phyloP scores from a whole-genome alignment of 2,329 filamentous ascomycete genomes.

The Fusarium anguioides region DNA sequence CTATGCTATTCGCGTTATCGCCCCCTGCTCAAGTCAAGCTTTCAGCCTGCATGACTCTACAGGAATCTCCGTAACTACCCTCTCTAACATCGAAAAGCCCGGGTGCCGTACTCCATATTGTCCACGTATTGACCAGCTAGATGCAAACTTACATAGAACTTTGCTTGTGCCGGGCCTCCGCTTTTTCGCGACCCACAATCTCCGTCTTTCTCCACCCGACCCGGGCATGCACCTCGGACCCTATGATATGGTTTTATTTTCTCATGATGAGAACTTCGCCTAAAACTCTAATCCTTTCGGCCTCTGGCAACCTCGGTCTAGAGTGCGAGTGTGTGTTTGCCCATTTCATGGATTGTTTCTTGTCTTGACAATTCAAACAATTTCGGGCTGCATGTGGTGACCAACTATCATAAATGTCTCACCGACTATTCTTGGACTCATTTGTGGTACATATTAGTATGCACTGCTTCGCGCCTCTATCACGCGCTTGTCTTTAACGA shows the following conservation, averaged over 20 bases:
- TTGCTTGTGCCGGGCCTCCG: conserved; percentile 4
- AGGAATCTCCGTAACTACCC: not conserved
- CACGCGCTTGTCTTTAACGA: conserved; percentile 19
- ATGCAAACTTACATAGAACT: conserved; percentile 2
- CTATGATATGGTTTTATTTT: not conserved
- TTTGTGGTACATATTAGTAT: not conserved
- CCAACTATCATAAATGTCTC: conserved; percentile 8
- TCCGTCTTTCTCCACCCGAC: conserved; percentile 17
- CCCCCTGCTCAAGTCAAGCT: not conserved
- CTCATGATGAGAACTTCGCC: conserved; percentile 31
- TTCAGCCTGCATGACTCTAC: not conserved
- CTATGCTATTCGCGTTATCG: conserved; percentile 4
- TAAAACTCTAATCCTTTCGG: conserved; percentile 41
- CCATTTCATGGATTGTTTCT: not conserved
- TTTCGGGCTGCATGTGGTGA: conserved; percentile 2
- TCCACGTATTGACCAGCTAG: not conserved
- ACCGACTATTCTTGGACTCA: conserved; percentile 25
- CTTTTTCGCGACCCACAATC: not conserved
- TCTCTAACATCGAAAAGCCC: not conserved
- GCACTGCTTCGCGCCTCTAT: conserved; percentile 12
- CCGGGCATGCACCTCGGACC: not conserved
- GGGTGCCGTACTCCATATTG: too few relatives aligned
- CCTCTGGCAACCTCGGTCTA: conserved; percentile 14
- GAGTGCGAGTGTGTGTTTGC: not conserved
- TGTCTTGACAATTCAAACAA: conserved; percentile 8